Base-by-base conservation (phyloP, 345 rosid species). In the Pugionium dolabratum region DNA sequence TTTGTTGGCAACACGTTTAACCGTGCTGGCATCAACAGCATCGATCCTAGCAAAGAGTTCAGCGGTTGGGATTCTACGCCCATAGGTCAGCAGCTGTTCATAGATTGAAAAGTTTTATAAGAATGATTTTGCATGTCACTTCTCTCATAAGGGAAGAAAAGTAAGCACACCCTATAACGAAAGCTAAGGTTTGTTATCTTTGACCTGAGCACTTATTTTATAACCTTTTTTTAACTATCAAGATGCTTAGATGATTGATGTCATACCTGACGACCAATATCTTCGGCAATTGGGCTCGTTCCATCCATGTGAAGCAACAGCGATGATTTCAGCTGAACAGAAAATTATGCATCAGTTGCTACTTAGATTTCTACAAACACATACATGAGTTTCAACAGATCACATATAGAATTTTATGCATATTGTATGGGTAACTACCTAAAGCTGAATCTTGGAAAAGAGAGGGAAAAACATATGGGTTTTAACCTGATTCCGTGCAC, bases 261-360 rank as follows among this genome's bases (percentile, higher is more conserved):
- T 49, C 42, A 55, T 79, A 95, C 99, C 97, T 95, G 99, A 49
- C 96, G 96, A 44, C 97, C 97, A 62, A 91, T 95, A 78, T 95
- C 96, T 75, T 91, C 97, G 36, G 99, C 99, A 37, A 91, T 75
- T 46, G 95, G 89, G 63, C 96, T 95, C 4, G 96, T 82, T 78
- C 99, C 99, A 80, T 95, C 99, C 34, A 89, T 79, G 82, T 87
- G 97, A 73, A 91, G 95, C 77, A 95, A 78, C 77, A 95, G 73
- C 34, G 96, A 85, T 7, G 99, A 91, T 84, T 91, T 95, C 78
- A 95, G 77, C 97, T 95, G 84, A 73, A 79, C 31, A 45, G 59
- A 78, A 11, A 52, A 2, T 2, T 6, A 39, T 40, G 40, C 18
- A 6, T 18, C 49, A 58, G 63, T 62, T 48, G 11, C 56, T 30